Base-by-base conservation (phyloP, 495 filamentous ascomycete species). In the Penicillium verhagenii region DNA sequence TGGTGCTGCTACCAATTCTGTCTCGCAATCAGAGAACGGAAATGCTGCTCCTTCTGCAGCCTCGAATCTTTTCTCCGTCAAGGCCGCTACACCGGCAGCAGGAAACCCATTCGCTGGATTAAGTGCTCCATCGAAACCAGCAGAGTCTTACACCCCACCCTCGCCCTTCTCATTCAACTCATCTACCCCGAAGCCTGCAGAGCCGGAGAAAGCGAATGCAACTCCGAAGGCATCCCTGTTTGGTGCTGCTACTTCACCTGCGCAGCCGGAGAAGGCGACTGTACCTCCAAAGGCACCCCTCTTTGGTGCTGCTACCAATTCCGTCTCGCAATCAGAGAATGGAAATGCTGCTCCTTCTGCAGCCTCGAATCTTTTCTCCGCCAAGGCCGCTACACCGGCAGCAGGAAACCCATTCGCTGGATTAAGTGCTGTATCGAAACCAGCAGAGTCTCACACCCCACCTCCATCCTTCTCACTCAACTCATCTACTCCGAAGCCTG, bases 31-130 rank as follows among this genome's bases (percentile, higher is more conserved):
- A 35, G 33, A 31, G 28, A 31, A 35, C 14, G 33, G 4, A 5
- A 35, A 35, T 3, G 6, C 13, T 13, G 16, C 13, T 35, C 33
- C 33, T 4, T 16, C 33, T 1, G 11, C 33, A 35, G 14, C 14
- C 13, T 4, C 33, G 3, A 35, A 6, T 16, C 13, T 35, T 14
- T 35, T 35, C 14, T 13, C 33, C 14, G 4, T 14, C 14, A 35
- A 16, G 33, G 13, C 33, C 2, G 2, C 56, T 2, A 19, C 61
- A 18, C 24, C 58, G 7, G 56, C 61, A 1, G 25, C 56, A 9
- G 45, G 60, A 47, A 71, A 65, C 43, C 61, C 63, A 7, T 69
- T 69, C 21, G 47, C 49, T 33, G 47, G 47, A 37, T n/a, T 57
- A 13, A 57, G 33, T 19, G 16, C 33, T 7, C 11, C 58, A 24